phyloP scores from a whole-genome alignment of 805 yeast genomes.

The Teunomyces stri region DNA sequence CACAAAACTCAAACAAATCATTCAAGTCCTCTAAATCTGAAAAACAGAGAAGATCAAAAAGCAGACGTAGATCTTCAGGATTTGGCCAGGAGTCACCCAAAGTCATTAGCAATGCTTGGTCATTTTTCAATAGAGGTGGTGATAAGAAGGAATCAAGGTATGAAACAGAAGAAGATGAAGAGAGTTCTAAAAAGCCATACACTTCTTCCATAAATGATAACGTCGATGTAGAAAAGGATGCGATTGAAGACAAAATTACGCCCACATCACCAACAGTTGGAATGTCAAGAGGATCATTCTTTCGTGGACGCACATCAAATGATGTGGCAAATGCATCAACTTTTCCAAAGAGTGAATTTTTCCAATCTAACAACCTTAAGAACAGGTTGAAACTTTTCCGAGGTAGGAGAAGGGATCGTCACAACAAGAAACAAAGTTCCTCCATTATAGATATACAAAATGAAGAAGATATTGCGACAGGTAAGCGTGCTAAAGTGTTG shows the following conservation, averaged over 20 bases:
- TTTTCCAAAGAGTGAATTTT: slow-evolving; percentile 15
- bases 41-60: neutral
- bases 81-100: slow-evolving; percentile 20
- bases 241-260: neutral
- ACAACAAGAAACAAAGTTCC: slow-evolving; percentile 15
- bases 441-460: slow-evolving; percentile 16
- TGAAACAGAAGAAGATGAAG: slow-evolving; percentile 28
- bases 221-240: neutral
- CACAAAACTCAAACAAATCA: slow-evolving; percentile 6
- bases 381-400: slow-evolving; percentile 24
- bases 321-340: slow-evolving; percentile 7
- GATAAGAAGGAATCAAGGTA: slow-evolving; percentile 37
- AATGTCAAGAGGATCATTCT: slow-evolving; percentile 6
- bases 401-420: slow-evolving; percentile 23
- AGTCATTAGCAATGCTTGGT: slow-evolving; percentile 30
- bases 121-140: slow-evolving; percentile 23
- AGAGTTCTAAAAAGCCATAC: slow-evolving; percentile 14
- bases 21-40: neutral
- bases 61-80: slow-evolving; percentile 1
- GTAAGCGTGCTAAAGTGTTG: slow-evolving; percentile 35
- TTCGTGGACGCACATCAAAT: slow-evolving; percentile 6
- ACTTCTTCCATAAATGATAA: neutral
- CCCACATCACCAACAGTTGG: slow-evolving; percentile 1
- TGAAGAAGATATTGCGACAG: slow-evolving; percentile 28
- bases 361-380: slow-evolving; percentile 13